phyloP scores from a whole-genome alignment of 148 eudicot genomes.

The Pouteria glomerata region DNA sequence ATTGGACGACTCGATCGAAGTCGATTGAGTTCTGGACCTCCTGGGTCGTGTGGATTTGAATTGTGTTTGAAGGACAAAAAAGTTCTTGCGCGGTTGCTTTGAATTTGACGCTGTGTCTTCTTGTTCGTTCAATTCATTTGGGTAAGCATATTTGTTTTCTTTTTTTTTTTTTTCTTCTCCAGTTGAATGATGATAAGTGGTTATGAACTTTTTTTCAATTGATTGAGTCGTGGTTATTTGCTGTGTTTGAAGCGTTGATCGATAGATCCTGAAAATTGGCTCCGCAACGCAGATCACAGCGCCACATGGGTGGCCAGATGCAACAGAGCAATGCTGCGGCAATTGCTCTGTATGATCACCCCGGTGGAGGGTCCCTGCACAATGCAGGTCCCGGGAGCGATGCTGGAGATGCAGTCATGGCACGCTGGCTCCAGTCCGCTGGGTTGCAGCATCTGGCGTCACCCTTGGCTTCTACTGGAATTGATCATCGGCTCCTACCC shows the following conservation, averaged over 20 bases:
- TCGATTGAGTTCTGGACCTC: constrained; percentile 8
- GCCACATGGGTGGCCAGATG: constrained; percentile 99
- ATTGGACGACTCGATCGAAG: constrained; percentile 1
- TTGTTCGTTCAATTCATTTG: constrained; percentile 24
- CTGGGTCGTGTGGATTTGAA: constrained; percentile 14
- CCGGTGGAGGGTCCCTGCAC: constrained; percentile 46
- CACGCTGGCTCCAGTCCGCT: constrained; percentile 98
- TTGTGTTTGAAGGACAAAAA: neutral
- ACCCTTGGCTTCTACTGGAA: constrained; percentile 68
- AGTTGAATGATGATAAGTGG: constrained; percentile 6
- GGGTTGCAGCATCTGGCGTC: constrained; percentile 99
- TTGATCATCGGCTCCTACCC: constrained; percentile 52
- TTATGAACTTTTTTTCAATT: neutral
- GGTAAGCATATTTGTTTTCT: no score
- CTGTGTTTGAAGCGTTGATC: constrained; percentile 27
- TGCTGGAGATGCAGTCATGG: constrained; percentile 99
- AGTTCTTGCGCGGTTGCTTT: constrained; percentile 25
- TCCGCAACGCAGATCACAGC: constrained; percentile 96
- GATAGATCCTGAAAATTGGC: constrained; percentile 76
- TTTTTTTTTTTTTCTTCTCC: no score
- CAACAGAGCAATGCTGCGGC: constrained; percentile 93
- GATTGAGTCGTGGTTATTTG: neutral
- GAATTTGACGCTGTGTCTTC: constrained; percentile 29
- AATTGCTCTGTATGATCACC: constrained; percentile 88
- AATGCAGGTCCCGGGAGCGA: constrained; percentile 47